These are phyloP conservation scores for Arbutus unedo DNA, from an alignment of 148 eudicot genomes.

Conservation along the genomic window DNA sequence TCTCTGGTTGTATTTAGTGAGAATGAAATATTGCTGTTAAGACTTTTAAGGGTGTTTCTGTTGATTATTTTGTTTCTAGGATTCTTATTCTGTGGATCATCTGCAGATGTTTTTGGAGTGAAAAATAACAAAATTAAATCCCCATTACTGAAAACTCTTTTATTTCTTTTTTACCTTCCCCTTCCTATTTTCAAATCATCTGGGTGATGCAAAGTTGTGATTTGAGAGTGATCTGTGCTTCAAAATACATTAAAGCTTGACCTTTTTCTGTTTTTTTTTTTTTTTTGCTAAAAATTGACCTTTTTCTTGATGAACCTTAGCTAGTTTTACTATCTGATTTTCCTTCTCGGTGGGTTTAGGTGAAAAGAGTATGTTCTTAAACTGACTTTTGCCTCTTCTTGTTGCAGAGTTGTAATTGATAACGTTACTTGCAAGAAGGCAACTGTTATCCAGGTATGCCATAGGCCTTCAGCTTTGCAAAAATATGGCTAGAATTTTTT, in stretches of 20 bases:
- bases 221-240: not conserved
- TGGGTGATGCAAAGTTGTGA: not conserved
- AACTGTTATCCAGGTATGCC: slow-evolving; percentile 72
- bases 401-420: slow-evolving; percentile 79
- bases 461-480: not conserved
- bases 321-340: not conserved
- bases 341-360: not conserved
- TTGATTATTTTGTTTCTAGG: not conserved
- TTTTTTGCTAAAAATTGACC: too few species aligned
- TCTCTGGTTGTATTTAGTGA: not conserved
- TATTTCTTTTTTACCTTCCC: not conserved
- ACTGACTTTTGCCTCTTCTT: slow-evolving; percentile 14
- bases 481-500: not conserved
- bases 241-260: not conserved
- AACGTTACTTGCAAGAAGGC: slow-evolving; percentile 73
- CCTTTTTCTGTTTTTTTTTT: too few species aligned
- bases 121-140: not conserved
- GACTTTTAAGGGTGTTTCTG: not conserved
- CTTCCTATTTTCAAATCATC: not conserved
- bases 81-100: not conserved
- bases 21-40: not conserved
- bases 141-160: not conserved
- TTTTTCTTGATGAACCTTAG: not conserved
- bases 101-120: not conserved
- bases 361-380: not conserved